Conservation (phyloP, 768 basidiomycete genomes). For the Auricularia heimuer region DNA sequence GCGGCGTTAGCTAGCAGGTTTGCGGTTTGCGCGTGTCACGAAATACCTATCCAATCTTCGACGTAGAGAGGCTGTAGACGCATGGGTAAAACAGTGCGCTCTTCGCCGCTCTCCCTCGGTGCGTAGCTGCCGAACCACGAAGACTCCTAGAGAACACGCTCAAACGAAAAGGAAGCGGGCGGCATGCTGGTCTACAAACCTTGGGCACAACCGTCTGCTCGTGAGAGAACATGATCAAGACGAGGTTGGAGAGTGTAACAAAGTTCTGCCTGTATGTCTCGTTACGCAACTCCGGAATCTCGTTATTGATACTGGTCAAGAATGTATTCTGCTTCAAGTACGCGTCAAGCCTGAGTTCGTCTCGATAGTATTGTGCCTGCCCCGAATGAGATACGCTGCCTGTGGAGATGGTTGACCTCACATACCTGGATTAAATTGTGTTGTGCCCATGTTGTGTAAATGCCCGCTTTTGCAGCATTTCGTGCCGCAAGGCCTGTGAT, state of each 20-base stretch:
- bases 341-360: slow-evolving; percentile 45
- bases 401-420: background rate
- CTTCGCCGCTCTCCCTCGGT: slow-evolving; percentile 18
- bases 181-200: background rate
- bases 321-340: slow-evolving; percentile 59
- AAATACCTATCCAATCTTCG: slow-evolving; percentile 71
- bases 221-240: slow-evolving; percentile 63
- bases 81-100: slow-evolving; percentile 54
- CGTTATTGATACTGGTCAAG: slow-evolving; percentile 72
- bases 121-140: slow-evolving; percentile 78
- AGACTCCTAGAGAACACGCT: slow-evolving; percentile 40
- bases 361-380: slow-evolving; percentile 82
- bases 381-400: background rate
- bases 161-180: background rate
- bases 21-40: background rate
- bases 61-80: slow-evolving; percentile 57
- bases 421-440: slow-evolving; percentile 61
- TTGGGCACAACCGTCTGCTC: slow-evolving; percentile 72
- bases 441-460: slow-evolving; percentile 72
- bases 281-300: slow-evolving; percentile 45
- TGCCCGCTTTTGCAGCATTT: slow-evolving; percentile 47
- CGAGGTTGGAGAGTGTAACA: slow-evolving; percentile 49
- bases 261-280: slow-evolving; percentile 51
- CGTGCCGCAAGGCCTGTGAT: slow-evolving; percentile 32
- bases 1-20: background rate